These are phyloP conservation scores for Fusarium incarnatum DNA, from an alignment of 2,329 filamentous ascomycete species.

Conservation along the genomic window DNA sequence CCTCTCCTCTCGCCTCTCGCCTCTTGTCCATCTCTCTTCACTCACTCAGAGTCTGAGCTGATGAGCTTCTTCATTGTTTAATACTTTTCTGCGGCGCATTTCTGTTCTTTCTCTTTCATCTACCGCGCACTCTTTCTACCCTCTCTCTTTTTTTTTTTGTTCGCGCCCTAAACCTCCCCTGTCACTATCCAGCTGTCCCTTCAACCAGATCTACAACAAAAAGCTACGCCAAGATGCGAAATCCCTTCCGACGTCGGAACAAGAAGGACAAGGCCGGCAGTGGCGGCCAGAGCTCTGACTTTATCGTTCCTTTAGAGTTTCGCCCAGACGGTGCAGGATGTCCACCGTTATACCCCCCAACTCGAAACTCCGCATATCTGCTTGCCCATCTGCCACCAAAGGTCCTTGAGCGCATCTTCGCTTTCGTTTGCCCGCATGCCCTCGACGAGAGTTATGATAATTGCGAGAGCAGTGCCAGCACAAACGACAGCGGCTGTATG, in stretches of 20 bases:
- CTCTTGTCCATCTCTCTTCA: constrained; percentile 8
- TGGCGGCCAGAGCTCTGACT: constrained; percentile 38
- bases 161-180: constrained; percentile 3
- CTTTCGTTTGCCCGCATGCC: constrained; percentile 84
- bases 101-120: constrained; percentile 9
- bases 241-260: constrained; percentile 54
- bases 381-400: constrained; percentile 70
- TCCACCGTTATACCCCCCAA: constrained; percentile 52
- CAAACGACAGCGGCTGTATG: constrained; percentile 83
- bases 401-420: constrained; percentile 83
- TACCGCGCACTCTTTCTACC: background rate
- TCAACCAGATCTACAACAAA: constrained; percentile 6
- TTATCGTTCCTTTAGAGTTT: constrained; percentile 47
- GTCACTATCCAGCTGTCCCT: constrained; percentile 18
- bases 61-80: constrained; percentile 12
- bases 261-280: constrained; percentile 52
- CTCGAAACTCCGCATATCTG: constrained; percentile 54
- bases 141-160: constrained; percentile 12
- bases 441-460: constrained; percentile 81
- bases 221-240: constrained; percentile 50
- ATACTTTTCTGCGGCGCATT: constrained; percentile 1
- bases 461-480: constrained; percentile 78
- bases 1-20: constrained; percentile 23
- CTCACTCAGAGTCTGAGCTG: constrained; percentile 3
- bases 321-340: constrained; percentile 45